A percentile compares a stretch with the other conserved stretches of the same genome.
Evolutionary conservation across 2,329 filamentous ascomycete genomes (phyloP).

Genomic region (Thelonectria blattea): DNA sequence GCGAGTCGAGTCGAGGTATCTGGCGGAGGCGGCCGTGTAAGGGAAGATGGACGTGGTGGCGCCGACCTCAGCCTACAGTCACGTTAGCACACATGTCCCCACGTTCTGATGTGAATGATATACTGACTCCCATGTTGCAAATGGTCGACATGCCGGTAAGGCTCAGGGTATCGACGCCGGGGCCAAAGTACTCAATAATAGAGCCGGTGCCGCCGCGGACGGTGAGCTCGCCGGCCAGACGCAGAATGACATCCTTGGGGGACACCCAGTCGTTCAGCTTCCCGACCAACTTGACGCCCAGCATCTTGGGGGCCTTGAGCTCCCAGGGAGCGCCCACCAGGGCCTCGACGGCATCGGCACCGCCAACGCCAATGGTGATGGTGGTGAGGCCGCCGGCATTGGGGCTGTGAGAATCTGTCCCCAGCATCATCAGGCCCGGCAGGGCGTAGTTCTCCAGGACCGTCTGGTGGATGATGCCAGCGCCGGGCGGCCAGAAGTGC

Average conservation of each 20-base stretch:
- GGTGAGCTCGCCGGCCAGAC: conserved; percentile 86
- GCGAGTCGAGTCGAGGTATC: conserved; percentile 87
- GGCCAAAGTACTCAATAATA: conserved; percentile 92
- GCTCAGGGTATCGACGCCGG: conserved; percentile 87
- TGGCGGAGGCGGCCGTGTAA: conserved; percentile 81
- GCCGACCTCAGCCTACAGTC: conserved; percentile 72
- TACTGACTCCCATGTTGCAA: conserved; percentile 75
- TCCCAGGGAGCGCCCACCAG: conserved; percentile 98
- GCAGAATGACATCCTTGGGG: conserved; percentile 94
- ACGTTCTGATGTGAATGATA: too few relatives aligned
- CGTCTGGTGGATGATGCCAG: conserved; percentile 96
- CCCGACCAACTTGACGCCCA: conserved; percentile 85
- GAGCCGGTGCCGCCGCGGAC: conserved; percentile 93
- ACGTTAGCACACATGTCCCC: neutral
- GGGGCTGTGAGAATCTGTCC: conserved; percentile 95
- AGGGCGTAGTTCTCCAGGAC: conserved; percentile 97
- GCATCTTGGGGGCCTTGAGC: conserved; percentile 88
- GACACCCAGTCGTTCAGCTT: conserved; percentile 88
- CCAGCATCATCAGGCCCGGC: conserved; percentile 98
- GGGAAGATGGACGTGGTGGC: conserved; percentile 97
- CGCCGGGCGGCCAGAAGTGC: conserved; percentile 93
- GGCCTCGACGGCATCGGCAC: conserved; percentile 95
- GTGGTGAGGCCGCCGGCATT: conserved; percentile 95
- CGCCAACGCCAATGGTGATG: conserved; percentile 95
- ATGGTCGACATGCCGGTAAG: conserved; percentile 93